Evolutionary conservation across 2,329 filamentous ascomycete genomes (phyloP).

Genomic region (Apiospora malaysiana): DNA sequence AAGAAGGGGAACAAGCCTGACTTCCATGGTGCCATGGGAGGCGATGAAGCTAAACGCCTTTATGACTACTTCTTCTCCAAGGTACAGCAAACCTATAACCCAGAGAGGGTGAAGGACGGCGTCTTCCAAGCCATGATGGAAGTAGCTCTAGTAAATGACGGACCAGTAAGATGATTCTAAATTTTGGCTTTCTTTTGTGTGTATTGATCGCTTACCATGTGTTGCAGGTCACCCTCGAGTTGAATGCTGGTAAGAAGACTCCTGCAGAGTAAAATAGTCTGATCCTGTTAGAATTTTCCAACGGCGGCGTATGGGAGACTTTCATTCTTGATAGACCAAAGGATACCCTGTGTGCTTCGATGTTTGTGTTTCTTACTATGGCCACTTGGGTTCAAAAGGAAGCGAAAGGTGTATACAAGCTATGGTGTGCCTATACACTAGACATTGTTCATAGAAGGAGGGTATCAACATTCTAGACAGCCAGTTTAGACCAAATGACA

Average conservation of each 20-base stretch:
- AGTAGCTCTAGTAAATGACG: slow-evolving; percentile 89
- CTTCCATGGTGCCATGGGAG: slow-evolving; percentile 86
- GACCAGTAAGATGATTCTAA: slow-evolving; percentile 53
- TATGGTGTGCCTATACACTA: background rate
- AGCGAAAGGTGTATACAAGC: background rate
- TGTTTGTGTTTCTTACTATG: background rate
- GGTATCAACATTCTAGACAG: slow-evolving; percentile 21
- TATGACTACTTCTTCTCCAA: slow-evolving; percentile 85
- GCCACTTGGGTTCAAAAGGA: background rate
- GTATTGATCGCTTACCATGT: slow-evolving; percentile 25
- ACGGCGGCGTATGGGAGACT: background rate
- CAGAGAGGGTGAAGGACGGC: slow-evolving; percentile 88
- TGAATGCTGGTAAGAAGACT: slow-evolving; percentile 33
- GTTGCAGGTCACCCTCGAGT: slow-evolving; percentile 46
- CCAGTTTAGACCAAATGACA: background rate
- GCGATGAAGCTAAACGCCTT: slow-evolving; percentile 77
- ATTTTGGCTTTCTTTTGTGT: background rate
- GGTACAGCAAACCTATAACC: slow-evolving; percentile 72
- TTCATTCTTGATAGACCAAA: background rate
- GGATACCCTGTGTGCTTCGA: background rate
- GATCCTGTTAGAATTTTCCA: background rate
- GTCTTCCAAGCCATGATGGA: slow-evolving; percentile 99
- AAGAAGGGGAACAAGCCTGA: slow-evolving; percentile 96
- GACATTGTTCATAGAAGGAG: slow-evolving; percentile 12
- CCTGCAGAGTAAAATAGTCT: background rate